Conservation (phyloP, 1,284 basidiomycete genomes). For the Ganoderma multipileum region DNA sequence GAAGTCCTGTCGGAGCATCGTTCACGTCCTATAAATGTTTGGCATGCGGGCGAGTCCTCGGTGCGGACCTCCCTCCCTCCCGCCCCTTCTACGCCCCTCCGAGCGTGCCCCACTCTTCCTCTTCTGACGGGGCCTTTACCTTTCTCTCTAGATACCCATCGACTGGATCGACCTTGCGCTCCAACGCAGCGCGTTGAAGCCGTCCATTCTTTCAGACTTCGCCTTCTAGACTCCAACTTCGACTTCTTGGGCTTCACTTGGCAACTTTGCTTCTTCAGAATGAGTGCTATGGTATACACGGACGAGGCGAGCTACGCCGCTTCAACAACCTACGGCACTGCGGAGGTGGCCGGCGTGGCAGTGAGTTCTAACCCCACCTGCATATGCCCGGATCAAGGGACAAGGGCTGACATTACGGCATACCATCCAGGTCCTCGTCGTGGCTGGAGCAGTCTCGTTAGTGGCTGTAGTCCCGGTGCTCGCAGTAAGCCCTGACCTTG, state of each 20-base stretch:
- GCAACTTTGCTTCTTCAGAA: not conserved
- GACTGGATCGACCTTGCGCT: constrained; percentile 13
- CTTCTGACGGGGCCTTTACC: constrained; percentile 1
- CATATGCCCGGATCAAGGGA: not conserved
- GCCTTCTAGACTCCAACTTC: not conserved
- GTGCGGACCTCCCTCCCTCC: not conserved
- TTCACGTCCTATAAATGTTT: constrained; percentile 3
- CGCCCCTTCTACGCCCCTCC: not conserved
- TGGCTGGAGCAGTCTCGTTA: constrained; percentile 37
- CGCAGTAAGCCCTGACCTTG: constrained; percentile 25
- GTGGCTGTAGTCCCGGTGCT: constrained; percentile 34
- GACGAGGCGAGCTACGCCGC: not conserved
- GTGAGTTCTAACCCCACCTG: constrained; percentile 19
- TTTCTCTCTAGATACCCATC: constrained; percentile 6
- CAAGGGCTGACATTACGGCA: not conserved
- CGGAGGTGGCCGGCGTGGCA: constrained; percentile 29
- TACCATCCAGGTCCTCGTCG: constrained; percentile 33
- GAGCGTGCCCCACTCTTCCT: not conserved
- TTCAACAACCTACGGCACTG: constrained; percentile 20
- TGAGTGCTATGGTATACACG: not conserved
- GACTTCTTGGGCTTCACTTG: not conserved
- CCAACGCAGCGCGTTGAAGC: constrained; percentile 21
- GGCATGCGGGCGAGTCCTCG: not conserved
- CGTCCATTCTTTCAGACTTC: not conserved
- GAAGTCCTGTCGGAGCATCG: not conserved